These are phyloP conservation scores for Aspergillus saccharolyticus DNA, from an alignment of 495 filamentous ascomycete genomes.

Conservation along the genomic window DNA sequence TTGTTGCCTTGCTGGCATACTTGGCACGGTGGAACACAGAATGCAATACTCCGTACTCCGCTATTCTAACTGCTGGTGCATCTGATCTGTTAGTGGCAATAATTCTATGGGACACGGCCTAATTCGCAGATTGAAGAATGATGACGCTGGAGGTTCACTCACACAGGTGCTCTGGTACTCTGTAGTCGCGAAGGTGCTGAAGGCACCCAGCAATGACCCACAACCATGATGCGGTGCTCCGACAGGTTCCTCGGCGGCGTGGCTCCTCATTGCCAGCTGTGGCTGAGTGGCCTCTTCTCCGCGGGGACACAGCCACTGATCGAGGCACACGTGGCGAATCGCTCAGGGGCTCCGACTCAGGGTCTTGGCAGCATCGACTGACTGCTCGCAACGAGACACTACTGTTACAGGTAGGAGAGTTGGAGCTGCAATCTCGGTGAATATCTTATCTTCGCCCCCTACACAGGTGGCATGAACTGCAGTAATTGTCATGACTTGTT, in stretches of 20 bases:
- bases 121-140: too few relatives aligned
- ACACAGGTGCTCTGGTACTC: too few relatives aligned
- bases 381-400: not conserved
- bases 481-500: too few relatives aligned
- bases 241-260: too few relatives aligned
- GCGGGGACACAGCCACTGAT: slow-evolving; percentile 18
- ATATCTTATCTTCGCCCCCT: too few relatives aligned
- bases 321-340: slow-evolving; percentile 19
- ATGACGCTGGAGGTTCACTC: too few relatives aligned
- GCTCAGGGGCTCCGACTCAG: not conserved
- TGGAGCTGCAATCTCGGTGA: not conserved
- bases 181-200: too few relatives aligned
- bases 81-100: too few relatives aligned
- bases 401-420: not conserved
- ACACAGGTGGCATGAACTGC: too few relatives aligned
- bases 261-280: not conserved
- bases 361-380: not conserved
- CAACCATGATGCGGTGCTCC: not conserved
- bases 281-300: slow-evolving; percentile 1
- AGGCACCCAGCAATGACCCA: too few relatives aligned
- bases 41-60: not conserved
- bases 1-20: not conserved
- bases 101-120: too few relatives aligned
- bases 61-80: not conserved
- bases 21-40: not conserved